Percentiles rank a stretch among this genome's conserved stretches.
Conservation (phyloP, 2,329 filamentous ascomycete genomes). For the Ascochyta fabae region DNA sequence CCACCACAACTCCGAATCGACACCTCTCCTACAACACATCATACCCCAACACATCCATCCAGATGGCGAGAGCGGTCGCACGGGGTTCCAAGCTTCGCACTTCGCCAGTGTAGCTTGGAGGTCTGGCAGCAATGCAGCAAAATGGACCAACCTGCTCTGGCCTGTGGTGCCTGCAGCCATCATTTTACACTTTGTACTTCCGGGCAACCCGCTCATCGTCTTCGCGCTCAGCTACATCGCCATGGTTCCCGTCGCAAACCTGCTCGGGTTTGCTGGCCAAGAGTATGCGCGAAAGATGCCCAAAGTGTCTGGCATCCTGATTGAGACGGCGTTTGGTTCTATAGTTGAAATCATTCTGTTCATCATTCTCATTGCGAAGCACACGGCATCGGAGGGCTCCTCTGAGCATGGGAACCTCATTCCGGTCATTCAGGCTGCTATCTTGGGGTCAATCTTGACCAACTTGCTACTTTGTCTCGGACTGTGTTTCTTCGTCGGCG, state of each 20-base stretch:
- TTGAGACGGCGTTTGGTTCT: conserved; percentile 68
- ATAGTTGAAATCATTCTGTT: conserved; percentile 83
- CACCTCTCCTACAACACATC: conserved; percentile 40
- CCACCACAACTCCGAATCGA: conserved; percentile 32
- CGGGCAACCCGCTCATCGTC: conserved; percentile 64
- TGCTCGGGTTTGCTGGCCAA: conserved; percentile 75
- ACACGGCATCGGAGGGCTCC: conserved; percentile 48
- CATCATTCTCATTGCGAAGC: conserved; percentile 70
- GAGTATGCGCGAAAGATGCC: conserved; percentile 76
- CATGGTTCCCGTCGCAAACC: conserved; percentile 77
- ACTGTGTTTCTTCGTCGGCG: conserved; percentile 79
- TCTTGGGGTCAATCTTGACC: conserved; percentile 80
- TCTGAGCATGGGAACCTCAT: conserved; percentile 50
- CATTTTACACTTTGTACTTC: conserved; percentile 61
- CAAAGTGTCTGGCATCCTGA: conserved; percentile 70
- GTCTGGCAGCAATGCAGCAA: conserved; percentile 69
- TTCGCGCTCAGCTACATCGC: conserved; percentile 75
- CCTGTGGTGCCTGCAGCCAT: conserved; percentile 75
- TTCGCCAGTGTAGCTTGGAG: conserved; percentile 69
- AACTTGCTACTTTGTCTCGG: conserved; percentile 82
- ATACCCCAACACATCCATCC: conserved; percentile 47
- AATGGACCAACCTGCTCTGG: conserved; percentile 74
- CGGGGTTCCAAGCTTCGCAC: conserved; percentile 66
- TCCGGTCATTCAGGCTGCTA: conserved; percentile 82
- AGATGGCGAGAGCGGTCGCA: conserved; percentile 72